Evolutionary conservation across 257 asterid genomes (phyloP), one percentile per base, ranked within the genome.

Genomic region (Marsdenia floribunda): DNA sequence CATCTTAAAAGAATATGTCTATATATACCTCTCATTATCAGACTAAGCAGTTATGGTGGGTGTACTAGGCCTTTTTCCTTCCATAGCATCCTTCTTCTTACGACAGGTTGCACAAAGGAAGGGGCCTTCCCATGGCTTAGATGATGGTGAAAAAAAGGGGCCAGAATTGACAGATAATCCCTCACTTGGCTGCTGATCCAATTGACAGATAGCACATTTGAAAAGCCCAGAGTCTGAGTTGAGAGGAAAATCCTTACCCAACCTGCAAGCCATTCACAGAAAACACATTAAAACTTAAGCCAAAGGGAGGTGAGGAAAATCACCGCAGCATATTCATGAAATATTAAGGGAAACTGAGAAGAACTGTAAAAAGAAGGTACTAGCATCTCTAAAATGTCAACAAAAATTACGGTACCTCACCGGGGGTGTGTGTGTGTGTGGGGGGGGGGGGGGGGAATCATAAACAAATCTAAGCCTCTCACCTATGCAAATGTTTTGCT

Each of bases 91-190:
- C 86, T 90, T 93, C 92, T 93, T 93, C 78, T 83, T 86, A 22
- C 96, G 89, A 82, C 99, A 94, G 76, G 77, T 92, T 72, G 95
- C 87, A 69, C 99, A 94, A 61, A 94, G 96, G 86, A 94, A 90
- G 61, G 98, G 98, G 68, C 98, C 98, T 84, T 91, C 97, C 97
- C 98, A 91, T 38, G 97, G 97, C 82, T 85, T 91, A 74, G 97
- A 87, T 37, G 96, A 81, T n/a, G 97, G 98, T 13, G 98, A 88
- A 80, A 90, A 89, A 82, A 85, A 92, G 72, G 97, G 93, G 68
- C 95, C 97, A 0, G 98, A 90, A 82, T 92, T 94, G 13, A 92
- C 92, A 8, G 93, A 89, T 71, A 94, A 83, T 38, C 96, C 97
- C 61, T 92, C 99, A 29, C 85, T 77, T 35, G 93, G 84, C 59